Conservation (phyloP, 495 filamentous ascomycete genomes). For the Podospora pseudoanserina region DNA sequence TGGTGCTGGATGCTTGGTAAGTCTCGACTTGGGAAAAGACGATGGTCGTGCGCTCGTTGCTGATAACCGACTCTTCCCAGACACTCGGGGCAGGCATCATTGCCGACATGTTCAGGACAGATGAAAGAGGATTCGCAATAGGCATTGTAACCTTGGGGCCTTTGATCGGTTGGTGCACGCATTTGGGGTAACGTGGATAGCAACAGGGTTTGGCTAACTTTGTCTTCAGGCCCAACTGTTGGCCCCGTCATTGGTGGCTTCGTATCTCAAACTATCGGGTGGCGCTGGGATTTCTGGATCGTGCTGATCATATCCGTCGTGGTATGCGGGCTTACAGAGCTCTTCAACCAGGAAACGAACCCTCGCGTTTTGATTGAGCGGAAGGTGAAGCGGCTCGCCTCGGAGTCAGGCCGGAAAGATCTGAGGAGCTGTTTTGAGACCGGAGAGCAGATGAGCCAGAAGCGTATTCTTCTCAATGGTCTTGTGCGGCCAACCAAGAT, state of each 20-base stretch:
- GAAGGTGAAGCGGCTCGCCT: constrained; percentile 44
- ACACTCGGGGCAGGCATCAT: constrained; percentile 56
- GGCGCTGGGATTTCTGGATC: constrained; percentile 63
- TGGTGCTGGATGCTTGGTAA: constrained; percentile 32
- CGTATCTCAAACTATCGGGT: constrained; percentile 50
- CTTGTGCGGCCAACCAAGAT: constrained; percentile 55
- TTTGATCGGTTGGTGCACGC: constrained; percentile 38
- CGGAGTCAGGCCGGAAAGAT: constrained; percentile 34
- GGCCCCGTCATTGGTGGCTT: constrained; percentile 55
- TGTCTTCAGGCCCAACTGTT: constrained; percentile 42
- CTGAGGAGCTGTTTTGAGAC: constrained; percentile 38
- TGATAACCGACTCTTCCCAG: constrained; percentile 9
- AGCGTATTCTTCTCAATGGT: constrained; percentile 34
- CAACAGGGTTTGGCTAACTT: not conserved
- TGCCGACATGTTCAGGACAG: constrained; percentile 53
- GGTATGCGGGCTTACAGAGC: constrained; percentile 40
- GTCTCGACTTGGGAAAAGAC: not conserved
- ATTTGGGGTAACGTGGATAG: not conserved
- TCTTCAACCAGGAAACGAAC: constrained; percentile 56
- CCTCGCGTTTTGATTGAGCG: constrained; percentile 48
- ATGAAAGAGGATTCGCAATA: constrained; percentile 56
- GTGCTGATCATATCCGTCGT: constrained; percentile 48
- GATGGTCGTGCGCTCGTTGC: not conserved
- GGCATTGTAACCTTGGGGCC: constrained; percentile 48
- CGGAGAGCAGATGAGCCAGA: constrained; percentile 16